Percentiles rank a stretch among this genome's conserved stretches.
Evolutionary conservation across 1,139 yeast genomes (phyloP).

Genomic region (Spathaspora sp.): DNA sequence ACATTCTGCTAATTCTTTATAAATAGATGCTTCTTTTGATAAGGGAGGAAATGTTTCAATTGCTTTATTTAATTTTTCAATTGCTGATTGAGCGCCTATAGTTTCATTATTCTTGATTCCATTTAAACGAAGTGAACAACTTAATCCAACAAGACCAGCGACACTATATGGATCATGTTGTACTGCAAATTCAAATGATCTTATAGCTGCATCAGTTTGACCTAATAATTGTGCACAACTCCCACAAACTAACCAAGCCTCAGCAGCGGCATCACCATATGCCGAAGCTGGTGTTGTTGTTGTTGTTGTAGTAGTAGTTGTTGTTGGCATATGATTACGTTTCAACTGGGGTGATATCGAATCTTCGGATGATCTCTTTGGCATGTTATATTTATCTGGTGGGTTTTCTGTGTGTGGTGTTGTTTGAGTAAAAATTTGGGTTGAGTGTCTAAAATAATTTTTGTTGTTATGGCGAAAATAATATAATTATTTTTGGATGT

Average conservation of each 20-base stretch:
- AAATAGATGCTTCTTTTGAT: conserved; percentile 33
- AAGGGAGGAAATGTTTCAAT: conserved; percentile 34
- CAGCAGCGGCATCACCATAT: conserved; percentile 27
- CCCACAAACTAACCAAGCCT: conserved; percentile 54
- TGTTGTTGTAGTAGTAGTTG: no score
- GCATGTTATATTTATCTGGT: conserved; percentile 6
- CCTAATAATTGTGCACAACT: conserved; percentile 49
- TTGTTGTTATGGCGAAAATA: no score
- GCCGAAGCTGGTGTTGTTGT: conserved; percentile 5
- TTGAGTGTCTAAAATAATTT: neutral
- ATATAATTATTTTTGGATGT: neutral
- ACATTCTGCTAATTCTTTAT: conserved; percentile 51
- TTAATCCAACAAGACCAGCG: conserved; percentile 44
- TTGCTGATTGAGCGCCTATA: conserved; percentile 41
- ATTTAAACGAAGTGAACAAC: conserved; percentile 36
- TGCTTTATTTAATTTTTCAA: conserved; percentile 42
- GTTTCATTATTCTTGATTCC: conserved; percentile 38
- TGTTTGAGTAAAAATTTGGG: no score
- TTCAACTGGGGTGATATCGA: conserved; percentile 7
- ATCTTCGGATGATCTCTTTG: conserved; percentile 10
- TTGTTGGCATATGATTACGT: conserved; percentile 4
- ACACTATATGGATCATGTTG: conserved; percentile 42
- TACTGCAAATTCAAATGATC: conserved; percentile 48
- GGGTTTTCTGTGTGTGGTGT: neutral
- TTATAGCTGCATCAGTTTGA: conserved; percentile 38